phyloP scores from a whole-genome alignment of 352 stramenopile species.

The Globisporangium viniferum region DNA sequence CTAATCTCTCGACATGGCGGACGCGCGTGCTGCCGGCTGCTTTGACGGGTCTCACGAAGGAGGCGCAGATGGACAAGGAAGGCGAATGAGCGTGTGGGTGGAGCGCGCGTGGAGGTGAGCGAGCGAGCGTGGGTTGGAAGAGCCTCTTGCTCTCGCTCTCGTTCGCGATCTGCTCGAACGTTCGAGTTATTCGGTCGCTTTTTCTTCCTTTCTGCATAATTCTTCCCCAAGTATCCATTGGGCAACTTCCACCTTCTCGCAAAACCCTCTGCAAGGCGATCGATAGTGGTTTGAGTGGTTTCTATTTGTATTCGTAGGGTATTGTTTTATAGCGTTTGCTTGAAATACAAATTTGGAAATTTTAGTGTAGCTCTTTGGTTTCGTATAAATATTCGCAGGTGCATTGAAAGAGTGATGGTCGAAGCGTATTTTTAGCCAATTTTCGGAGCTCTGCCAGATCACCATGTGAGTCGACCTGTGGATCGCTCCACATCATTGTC shows the following conservation, averaged over 20 bases:
- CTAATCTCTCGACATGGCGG: conserved; percentile 80
- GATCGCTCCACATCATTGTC: background rate
- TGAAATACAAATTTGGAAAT: background rate
- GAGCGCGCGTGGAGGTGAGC: background rate
- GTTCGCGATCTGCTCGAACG: conserved; percentile 5
- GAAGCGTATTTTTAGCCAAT: background rate
- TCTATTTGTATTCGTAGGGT: background rate
- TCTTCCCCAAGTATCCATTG: conserved; percentile 9
- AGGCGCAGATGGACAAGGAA: background rate
- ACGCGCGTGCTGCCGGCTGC: background rate
- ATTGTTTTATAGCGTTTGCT: background rate
- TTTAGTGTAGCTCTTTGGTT: background rate
- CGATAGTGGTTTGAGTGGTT: background rate
- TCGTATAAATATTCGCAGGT: background rate
- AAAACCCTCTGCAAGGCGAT: conserved; percentile 4
- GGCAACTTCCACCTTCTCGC: conserved; percentile 10
- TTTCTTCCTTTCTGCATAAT: conserved; percentile 2
- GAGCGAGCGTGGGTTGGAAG: conserved; percentile 1
- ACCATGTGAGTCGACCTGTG: background rate
- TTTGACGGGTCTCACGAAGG: background rate
- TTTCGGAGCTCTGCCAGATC: background rate
- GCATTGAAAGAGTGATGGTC: background rate
- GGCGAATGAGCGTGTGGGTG: background rate
- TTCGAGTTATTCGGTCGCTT: background rate
- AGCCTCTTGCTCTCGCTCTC: conserved; percentile 2